A percentile compares a stretch with the other conserved stretches of the same genome.
Evolutionary conservation across 768 basidiomycete genomes (phyloP).

Genomic region (Exsudoporus frostii): DNA sequence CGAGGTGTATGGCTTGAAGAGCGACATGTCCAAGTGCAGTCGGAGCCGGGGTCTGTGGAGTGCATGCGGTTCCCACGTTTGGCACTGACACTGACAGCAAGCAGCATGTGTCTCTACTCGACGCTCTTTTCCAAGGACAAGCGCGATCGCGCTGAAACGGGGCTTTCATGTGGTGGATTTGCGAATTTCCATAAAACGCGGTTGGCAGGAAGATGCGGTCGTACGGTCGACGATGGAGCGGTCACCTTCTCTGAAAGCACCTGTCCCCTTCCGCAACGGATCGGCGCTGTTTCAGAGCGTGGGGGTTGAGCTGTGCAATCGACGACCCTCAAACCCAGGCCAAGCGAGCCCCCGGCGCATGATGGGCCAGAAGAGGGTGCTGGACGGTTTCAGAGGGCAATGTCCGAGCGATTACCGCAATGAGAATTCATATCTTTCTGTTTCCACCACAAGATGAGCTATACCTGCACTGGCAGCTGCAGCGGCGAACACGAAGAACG

Average conservation of each 20-base stretch:
- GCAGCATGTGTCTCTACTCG: no score
- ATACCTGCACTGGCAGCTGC: neutral
- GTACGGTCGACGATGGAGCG: neutral
- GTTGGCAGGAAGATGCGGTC: no score
- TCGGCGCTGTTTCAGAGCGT: slow-evolving; percentile 4
- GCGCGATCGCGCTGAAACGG: no score
- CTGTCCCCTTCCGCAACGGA: slow-evolving; percentile 5
- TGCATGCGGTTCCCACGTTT: neutral
- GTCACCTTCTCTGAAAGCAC: neutral
- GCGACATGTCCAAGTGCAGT: neutral
- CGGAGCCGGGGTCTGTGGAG: neutral
- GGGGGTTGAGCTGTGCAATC: no score
- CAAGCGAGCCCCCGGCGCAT: no score
- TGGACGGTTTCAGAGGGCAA: no score
- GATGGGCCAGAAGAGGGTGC: no score
- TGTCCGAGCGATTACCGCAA: neutral
- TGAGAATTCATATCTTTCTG: neutral
- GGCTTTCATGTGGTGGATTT: no score
- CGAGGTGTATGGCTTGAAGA: slow-evolving; percentile 16
- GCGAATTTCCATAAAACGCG: no score
- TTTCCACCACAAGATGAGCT: neutral
- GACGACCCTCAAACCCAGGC: no score
- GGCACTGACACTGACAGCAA: no score
- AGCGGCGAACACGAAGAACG: slow-evolving; percentile 5
- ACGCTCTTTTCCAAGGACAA: no score